phyloP scores from a whole-genome alignment of 176 grass and related monocot genomes.

The Hordeum vulgare region MorexV3_pseudomolecules_assembly NC_058518.1:297283717-297284216 shows the following conservation, averaged over 20 bases:
- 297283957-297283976: not conserved
- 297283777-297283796: not conserved
- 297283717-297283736: not conserved
- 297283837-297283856: not conserved
- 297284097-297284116: not conserved
- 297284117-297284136: not conserved
- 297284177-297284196: slow-evolving; percentile 14
- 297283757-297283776: not conserved
- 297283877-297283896: not conserved
- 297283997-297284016: not conserved
- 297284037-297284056: not conserved
- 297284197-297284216: slow-evolving; percentile 14
- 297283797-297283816: not conserved
- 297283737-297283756: not conserved
- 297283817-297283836: not conserved
- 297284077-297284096: not conserved
- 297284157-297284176: not conserved
- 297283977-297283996: not conserved
- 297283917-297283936: not conserved
- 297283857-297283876: not conserved
- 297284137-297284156: not conserved
- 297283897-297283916: not conserved
- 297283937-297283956: not conserved
- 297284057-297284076: not conserved
- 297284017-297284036: not conserved